These are phyloP conservation scores for Podospora conica DNA, from an alignment of 495 filamentous ascomycete species.

Conservation along the genomic window DNA sequence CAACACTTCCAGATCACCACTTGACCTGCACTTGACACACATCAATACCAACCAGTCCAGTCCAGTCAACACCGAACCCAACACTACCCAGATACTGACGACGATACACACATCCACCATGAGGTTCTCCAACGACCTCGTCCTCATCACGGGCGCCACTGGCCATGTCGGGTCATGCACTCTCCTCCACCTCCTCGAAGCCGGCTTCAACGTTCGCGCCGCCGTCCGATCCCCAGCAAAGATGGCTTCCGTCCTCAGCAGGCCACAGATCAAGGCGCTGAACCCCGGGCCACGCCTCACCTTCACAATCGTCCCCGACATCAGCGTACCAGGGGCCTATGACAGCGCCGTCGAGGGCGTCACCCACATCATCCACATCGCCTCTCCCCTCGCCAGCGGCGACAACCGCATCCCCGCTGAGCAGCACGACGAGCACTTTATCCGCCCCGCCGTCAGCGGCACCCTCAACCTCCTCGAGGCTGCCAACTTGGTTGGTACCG, in stretches of 20 bases:
- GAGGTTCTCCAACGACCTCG: conserved; percentile 15
- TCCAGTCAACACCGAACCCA: neutral
- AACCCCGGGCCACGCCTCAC: conserved; percentile 28
- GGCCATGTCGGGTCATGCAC: conserved; percentile 42
- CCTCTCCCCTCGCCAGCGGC: conserved; percentile 49
- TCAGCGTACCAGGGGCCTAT: conserved; percentile 38
- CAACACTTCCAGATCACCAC: neutral
- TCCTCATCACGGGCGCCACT: conserved; percentile 46
- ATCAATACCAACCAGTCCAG: neutral
- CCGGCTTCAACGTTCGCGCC: conserved; percentile 41
- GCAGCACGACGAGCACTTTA: conserved; percentile 53
- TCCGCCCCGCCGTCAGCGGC: conserved; percentile 67
- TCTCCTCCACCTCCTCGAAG: conserved; percentile 30
- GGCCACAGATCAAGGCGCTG: conserved; percentile 25
- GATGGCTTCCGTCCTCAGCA: conserved; percentile 20
- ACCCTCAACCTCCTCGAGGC: conserved; percentile 68
- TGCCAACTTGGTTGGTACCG: conserved; percentile 50
- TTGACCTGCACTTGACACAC: neutral
- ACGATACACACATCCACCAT: conserved; percentile 4
- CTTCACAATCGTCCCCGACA: conserved; percentile 44
- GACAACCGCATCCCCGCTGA: conserved; percentile 33
- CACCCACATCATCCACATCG: conserved; percentile 47
- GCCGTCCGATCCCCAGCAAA: conserved; percentile 39
- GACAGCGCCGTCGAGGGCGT: conserved; percentile 41
- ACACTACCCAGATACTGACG: neutral